Evolutionary conservation across 257 asterid genomes (phyloP).

Genomic region (Vinca minor): DNA sequence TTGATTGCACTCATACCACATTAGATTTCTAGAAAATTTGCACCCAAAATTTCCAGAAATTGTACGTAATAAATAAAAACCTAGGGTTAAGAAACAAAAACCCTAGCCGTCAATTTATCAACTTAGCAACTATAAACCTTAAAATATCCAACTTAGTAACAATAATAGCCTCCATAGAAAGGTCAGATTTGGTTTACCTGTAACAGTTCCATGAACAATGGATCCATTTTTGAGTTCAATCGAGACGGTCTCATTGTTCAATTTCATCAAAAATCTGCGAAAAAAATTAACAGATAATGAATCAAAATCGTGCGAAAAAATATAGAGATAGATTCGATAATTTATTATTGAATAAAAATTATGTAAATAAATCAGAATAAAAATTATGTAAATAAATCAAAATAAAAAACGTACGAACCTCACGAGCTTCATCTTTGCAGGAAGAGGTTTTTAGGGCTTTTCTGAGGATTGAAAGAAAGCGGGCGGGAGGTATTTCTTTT

Average conservation of each 20-base stretch:
- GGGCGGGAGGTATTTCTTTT: neutral
- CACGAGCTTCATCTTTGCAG: slow-evolving; percentile 13
- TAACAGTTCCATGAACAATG: slow-evolving; percentile 38
- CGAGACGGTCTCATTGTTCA: slow-evolving; percentile 47
- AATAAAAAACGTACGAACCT: slow-evolving; percentile 10
- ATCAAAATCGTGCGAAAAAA: neutral
- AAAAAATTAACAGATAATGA: neutral
- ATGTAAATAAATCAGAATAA: neutral
- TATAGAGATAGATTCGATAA: neutral
- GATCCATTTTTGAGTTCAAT: slow-evolving; percentile 45
- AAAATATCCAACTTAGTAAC: no score
- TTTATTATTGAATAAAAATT: neutral
- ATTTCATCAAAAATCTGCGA: slow-evolving; percentile 41
- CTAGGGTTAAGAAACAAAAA: neutral
- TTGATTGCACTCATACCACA: no score
- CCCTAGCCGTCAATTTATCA: neutral
- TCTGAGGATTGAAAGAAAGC: neutral
- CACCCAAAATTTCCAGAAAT: no score
- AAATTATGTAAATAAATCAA: no score
- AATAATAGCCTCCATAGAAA: neutral
- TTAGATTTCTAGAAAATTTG: no score
- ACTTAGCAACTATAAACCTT: neutral
- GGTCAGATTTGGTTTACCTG: slow-evolving; percentile 10
- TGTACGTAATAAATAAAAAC: no score
- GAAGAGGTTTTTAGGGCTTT: neutral